Percentiles rank a stretch among this genome's conserved stretches.
These are phyloP conservation scores for Clavispora fructus DNA, from an alignment of 805 yeast genomes.

Conservation along the genomic window DNA sequence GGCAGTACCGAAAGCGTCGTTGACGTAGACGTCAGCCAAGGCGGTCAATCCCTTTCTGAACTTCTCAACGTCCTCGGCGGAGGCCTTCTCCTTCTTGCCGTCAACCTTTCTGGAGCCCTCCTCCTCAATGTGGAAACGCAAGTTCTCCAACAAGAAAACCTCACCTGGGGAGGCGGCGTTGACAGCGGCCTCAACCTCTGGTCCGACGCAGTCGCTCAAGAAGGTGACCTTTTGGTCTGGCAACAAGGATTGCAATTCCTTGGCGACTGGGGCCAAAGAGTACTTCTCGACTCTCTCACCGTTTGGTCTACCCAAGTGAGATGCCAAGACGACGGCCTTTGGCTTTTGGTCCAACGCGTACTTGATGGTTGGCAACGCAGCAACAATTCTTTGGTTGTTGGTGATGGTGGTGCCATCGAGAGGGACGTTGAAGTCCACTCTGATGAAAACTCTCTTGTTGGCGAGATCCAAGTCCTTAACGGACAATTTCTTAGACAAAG, in stretches of 20 bases:
- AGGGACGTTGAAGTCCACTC: conserved; percentile 96
- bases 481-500: conserved; percentile 87
- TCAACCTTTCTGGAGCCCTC: conserved; percentile 88
- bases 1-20: conserved; percentile 94
- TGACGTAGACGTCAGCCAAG: conserved; percentile 93
- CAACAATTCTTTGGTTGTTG: conserved; percentile 99
- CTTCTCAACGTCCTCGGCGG: conserved; percentile 71
- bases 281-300: conserved; percentile 83
- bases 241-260: conserved; percentile 77
- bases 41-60: conserved; percentile 89
- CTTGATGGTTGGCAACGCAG: conserved; percentile 97
- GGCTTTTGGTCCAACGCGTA: conserved; percentile 91
- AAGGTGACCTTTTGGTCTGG: conserved; percentile 61
- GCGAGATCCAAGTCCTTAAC: conserved; percentile 84
- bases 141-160: conserved; percentile 89
- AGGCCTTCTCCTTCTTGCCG: conserved; percentile 92
- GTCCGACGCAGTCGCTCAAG: conserved; percentile 89
- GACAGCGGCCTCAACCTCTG: conserved; percentile 78
- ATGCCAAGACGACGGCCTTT: conserved; percentile 85
- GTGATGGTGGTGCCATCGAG: conserved; percentile 95
- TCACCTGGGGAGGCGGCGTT: conserved; percentile 71
- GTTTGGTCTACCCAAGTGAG: conserved; percentile 99
- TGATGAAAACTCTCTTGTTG: conserved; percentile 95
- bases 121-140: conserved; percentile 97
- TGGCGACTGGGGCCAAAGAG: conserved; percentile 90